Percentiles rank a stretch among this genome's conserved stretches.
Evolutionary conservation across 345 rosid species (phyloP).

Genomic region (Adansonia digitata): DNA sequence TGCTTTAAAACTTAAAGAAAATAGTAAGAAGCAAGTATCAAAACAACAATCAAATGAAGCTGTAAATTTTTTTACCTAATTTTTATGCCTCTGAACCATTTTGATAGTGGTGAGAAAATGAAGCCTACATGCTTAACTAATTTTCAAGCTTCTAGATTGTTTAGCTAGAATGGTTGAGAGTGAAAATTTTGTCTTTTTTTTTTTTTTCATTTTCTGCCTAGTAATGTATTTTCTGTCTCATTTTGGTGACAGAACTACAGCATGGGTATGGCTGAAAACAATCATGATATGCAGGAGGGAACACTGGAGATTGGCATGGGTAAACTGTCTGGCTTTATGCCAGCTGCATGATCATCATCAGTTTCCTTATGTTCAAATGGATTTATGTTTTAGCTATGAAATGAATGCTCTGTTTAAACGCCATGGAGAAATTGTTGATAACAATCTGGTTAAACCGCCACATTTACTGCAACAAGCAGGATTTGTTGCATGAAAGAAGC

Average conservation of each 20-base stretch:
- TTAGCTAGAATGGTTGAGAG: background rate
- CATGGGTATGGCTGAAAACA: conserved; percentile 45
- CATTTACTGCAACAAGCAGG: background rate
- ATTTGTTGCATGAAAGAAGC: background rate
- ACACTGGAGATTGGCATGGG: conserved; percentile 91
- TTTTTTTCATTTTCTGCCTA: background rate
- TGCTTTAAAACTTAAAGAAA: background rate
- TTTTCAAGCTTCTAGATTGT: background rate
- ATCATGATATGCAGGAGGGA: conserved; percentile 54
- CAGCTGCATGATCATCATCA: background rate
- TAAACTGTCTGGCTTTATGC: conserved; percentile 21
- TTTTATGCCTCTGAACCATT: no score
- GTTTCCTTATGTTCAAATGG: background rate
- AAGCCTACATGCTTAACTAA: no score
- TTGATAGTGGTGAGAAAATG: no score
- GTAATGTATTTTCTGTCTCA: background rate
- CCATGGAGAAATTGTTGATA: background rate
- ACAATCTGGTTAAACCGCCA: background rate
- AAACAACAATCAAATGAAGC: background rate
- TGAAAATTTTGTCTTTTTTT: background rate
- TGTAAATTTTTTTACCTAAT: no score
- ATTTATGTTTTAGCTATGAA: background rate
- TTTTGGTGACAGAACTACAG: background rate
- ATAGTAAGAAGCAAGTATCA: background rate
- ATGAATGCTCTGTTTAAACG: background rate